phyloP scores from a whole-genome alignment of 306 rosid genomes.

The Inga leiocalycina region DNA sequence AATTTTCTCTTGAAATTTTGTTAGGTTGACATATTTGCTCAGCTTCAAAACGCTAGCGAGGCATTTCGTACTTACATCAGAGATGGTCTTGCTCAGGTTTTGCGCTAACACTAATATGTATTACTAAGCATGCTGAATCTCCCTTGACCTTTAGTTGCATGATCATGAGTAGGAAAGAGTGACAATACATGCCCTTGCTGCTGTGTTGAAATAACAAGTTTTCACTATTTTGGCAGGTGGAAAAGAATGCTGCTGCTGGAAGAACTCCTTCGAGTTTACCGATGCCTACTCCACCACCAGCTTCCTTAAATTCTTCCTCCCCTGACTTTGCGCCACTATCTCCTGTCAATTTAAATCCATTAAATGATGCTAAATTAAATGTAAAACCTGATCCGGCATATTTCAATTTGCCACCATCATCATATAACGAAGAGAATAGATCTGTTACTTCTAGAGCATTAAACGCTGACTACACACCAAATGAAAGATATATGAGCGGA shows the following conservation, averaged over 20 bases:
- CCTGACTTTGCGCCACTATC: constrained; percentile 92
- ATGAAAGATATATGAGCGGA: constrained; percentile 82
- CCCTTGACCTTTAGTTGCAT: background rate
- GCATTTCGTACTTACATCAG: constrained; percentile 97
- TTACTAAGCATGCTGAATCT: constrained; percentile 15
- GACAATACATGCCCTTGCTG: background rate
- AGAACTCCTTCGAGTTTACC: constrained; percentile 96
- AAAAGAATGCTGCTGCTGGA: constrained; percentile 98
- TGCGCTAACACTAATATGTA: constrained; percentile 22
- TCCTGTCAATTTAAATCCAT: constrained; percentile 79
- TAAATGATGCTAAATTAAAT: constrained; percentile 68
- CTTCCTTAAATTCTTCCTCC: constrained; percentile 69
- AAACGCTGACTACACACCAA: constrained; percentile 62
- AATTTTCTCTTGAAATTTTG: constrained; percentile 31
- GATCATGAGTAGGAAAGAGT: constrained; percentile 1
- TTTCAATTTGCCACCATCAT: constrained; percentile 82
- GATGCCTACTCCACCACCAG: constrained; percentile 94
- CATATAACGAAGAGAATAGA: constrained; percentile 82
- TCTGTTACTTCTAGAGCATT: constrained; percentile 63
- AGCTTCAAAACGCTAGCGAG: constrained; percentile 99
- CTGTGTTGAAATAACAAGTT: background rate
- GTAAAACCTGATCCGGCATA: constrained; percentile 76
- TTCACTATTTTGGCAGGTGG: constrained; percentile 71
- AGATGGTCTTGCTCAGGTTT: constrained; percentile 96
- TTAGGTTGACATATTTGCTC: constrained; percentile 97